phyloP scores from a whole-genome alignment of 164 flowering plant species.

The Nymphaea thermarum region DNA sequence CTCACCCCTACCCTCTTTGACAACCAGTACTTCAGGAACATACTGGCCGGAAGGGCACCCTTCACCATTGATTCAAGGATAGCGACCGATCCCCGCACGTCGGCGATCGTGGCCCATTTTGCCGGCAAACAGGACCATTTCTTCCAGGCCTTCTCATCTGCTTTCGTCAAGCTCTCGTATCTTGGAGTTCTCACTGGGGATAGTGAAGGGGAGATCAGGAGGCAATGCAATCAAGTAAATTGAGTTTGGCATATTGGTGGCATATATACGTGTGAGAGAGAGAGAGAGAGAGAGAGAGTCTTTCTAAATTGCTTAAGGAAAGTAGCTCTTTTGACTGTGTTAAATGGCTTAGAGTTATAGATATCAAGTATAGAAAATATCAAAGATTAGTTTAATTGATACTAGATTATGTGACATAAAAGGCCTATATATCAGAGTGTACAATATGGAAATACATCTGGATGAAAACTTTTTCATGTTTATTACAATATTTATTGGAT shows the following conservation, averaged over 20 bases:
- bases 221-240: conserved; percentile 7
- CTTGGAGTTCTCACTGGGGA: conserved; percentile 10
- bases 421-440: too few species aligned
- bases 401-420: too few species aligned
- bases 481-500: too few species aligned
- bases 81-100: conserved; percentile 9
- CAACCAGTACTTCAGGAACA: conserved; percentile 13
- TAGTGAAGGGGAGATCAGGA: conserved; percentile 11
- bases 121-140: conserved; percentile 12
- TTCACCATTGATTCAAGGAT: conserved; percentile 13
- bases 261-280: too few species aligned
- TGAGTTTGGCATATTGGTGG: background rate
- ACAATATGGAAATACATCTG: too few species aligned
- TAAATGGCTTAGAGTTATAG: too few species aligned
- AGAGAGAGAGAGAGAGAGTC: too few species aligned
- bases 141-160: conserved; percentile 16
- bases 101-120: conserved; percentile 8
- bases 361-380: too few species aligned
- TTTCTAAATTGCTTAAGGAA: too few species aligned
- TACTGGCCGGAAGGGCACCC: conserved; percentile 9
- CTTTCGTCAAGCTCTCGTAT: conserved; percentile 16
- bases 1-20: conserved; percentile 11
- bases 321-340: too few species aligned
- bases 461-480: too few species aligned
- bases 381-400: too few species aligned